These are phyloP conservation scores for Mycena leptocephala DNA, from an alignment of 768 basidiomycete genomes.

Conservation along the genomic window DNA sequence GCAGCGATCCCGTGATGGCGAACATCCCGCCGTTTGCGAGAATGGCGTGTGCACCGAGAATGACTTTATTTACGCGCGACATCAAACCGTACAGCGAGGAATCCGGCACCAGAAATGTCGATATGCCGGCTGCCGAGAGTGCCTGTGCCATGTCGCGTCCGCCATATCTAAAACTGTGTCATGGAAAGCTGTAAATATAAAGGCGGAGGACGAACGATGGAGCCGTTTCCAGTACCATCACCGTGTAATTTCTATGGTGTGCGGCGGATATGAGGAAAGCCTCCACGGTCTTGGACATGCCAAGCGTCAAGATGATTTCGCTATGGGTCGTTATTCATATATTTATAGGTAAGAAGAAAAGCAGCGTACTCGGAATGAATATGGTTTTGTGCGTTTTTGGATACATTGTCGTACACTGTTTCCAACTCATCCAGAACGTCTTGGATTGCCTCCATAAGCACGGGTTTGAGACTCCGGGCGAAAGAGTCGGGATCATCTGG, in stretches of 20 bases:
- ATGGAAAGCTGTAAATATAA: conserved; percentile 11
- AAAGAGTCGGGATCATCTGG: conserved; percentile 86
- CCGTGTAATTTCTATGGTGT: conserved; percentile 93
- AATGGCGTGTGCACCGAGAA: conserved; percentile 95
- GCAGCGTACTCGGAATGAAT: conserved; percentile 96
- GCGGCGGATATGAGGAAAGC: conserved; percentile 94
- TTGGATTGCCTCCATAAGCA: conserved; percentile 97
- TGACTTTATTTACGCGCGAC: conserved; percentile 97
- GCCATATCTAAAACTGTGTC: conserved; percentile 70
- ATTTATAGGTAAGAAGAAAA: background rate
- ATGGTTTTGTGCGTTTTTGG: conserved; percentile 95
- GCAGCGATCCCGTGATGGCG: conserved; percentile 87
- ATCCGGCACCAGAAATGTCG: conserved; percentile 97
- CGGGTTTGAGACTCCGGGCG: conserved; percentile 87
- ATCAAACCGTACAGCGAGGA: conserved; percentile 96
- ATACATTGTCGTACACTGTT: conserved; percentile 95
- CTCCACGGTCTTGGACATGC: conserved; percentile 95
- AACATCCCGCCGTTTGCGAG: conserved; percentile 98
- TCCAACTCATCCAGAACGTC: conserved; percentile 97
- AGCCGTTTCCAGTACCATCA: conserved; percentile 96
- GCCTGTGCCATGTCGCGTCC: conserved; percentile 90
- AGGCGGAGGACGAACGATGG: conserved; percentile 78
- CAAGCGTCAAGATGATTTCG: conserved; percentile 95
- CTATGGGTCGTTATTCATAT: conserved; percentile 55
- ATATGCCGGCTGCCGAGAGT: conserved; percentile 86